Percentiles rank a stretch among this genome's conserved stretches.
These are phyloP conservation scores for Trichoderma sp. DNA, from an alignment of 2,329 filamentous ascomycete species.

Conservation along the genomic window DNA sequence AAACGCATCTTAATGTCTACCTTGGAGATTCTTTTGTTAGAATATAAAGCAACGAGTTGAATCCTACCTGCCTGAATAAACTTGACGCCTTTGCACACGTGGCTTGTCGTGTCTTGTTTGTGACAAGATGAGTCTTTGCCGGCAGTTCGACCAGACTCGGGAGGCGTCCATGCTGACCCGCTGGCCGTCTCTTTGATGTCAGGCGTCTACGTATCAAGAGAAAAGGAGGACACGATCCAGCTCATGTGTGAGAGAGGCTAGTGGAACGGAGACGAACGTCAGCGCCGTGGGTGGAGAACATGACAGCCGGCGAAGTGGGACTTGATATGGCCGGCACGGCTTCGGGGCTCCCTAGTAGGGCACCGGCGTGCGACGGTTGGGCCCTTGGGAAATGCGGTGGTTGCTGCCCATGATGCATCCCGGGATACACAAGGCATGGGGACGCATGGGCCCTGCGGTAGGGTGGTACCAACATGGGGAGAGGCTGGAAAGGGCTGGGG, in stretches of 20 bases:
- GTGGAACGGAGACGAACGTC: constrained; percentile 9
- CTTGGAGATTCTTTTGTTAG: neutral
- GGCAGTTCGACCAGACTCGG: neutral
- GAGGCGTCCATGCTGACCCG: neutral
- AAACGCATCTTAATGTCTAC: constrained; percentile 9
- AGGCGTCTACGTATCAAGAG: neutral
- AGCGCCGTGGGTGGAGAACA: constrained; percentile 12
- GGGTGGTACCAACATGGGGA: constrained; percentile 8
- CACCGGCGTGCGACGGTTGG: neutral
- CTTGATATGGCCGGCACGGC: constrained; percentile 13
- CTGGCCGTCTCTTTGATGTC: neutral
- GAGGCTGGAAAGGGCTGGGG: constrained; percentile 6
- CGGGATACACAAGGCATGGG: neutral
- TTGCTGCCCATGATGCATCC: neutral
- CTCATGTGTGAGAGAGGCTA: neutral
- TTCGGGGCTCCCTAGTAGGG: constrained; percentile 1
- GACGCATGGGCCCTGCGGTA: neutral
- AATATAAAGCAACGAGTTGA: neutral
- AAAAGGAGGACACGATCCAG: neutral
- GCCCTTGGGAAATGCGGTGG: neutral
- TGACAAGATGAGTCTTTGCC: neutral
- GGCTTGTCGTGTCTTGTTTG: neutral
- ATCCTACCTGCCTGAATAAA: neutral
- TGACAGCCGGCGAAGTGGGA: constrained; percentile 18
- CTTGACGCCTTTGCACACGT: neutral